Evolutionary conservation across 1,284 basidiomycete species (phyloP).

Genomic region (Cryptococcus sp.): DNA sequence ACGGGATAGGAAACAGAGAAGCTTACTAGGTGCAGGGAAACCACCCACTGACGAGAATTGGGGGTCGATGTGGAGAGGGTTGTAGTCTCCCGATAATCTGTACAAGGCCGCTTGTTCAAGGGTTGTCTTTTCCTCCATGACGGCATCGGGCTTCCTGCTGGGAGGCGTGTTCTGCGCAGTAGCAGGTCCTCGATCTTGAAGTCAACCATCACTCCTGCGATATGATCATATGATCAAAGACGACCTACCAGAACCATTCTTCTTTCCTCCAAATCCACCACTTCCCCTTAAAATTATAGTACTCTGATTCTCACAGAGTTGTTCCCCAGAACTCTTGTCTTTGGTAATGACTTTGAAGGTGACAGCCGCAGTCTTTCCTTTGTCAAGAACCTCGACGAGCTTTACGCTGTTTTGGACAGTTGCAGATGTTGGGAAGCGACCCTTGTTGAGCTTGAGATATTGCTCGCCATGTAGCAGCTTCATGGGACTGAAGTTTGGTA

Average conservation of each 20-base stretch:
- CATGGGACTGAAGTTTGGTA: constrained; percentile 88
- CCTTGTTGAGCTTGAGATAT: constrained; percentile 76
- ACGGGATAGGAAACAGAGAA: neutral
- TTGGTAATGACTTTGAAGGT: constrained; percentile 72
- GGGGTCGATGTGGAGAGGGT: constrained; percentile 91
- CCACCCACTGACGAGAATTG: constrained; percentile 92
- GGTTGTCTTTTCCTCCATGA: constrained; percentile 79
- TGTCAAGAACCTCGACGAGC: constrained; percentile 50
- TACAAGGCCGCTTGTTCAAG: constrained; percentile 83
- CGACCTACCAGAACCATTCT: constrained; percentile 65
- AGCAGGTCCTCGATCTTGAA: constrained; percentile 80
- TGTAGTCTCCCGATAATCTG: constrained; percentile 81
- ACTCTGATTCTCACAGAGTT: constrained; percentile 88
- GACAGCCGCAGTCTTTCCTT: constrained; percentile 86
- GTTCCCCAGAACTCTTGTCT: constrained; percentile 70
- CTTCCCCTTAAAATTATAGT: constrained; percentile 91
- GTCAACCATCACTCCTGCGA: neutral
- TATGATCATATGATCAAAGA: neutral
- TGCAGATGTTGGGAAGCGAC: constrained; percentile 78
- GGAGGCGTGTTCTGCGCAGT: constrained; percentile 80
- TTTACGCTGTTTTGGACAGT: constrained; percentile 72
- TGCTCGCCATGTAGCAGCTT: constrained; percentile 99
- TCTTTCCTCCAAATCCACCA: constrained; percentile 93
- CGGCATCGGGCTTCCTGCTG: constrained; percentile 73
- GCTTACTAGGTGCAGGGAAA: constrained; percentile 74